These are phyloP conservation scores for Candida glucosophila DNA, from an alignment of 1,139 yeast species.

Conservation along the genomic window DNA sequence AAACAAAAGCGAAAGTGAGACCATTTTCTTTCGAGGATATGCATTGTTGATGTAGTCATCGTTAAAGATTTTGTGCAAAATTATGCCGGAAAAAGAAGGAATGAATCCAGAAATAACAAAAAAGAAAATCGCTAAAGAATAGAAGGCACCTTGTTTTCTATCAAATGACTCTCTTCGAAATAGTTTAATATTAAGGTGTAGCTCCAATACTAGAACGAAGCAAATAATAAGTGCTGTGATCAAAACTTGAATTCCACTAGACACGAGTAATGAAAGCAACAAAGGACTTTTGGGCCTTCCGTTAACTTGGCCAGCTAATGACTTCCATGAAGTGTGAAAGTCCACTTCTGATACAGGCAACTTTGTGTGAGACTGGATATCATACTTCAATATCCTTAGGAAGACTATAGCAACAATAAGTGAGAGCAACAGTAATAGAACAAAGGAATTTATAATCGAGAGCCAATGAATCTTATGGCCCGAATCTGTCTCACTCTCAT, in stretches of 20 bases:
- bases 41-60: constrained; percentile 21
- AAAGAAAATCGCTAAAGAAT: constrained; percentile 50
- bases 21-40: constrained; percentile 11
- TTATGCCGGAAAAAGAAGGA: constrained; percentile 65
- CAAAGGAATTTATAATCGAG: constrained; percentile 57
- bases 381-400: constrained; percentile 40
- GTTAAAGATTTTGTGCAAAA: constrained; percentile 47
- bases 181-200: neutral
- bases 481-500: constrained; percentile 44
- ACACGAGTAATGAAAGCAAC: constrained; percentile 47
- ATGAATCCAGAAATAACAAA: constrained; percentile 65
- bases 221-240: constrained; percentile 2
- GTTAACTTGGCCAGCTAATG: constrained; percentile 46
- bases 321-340: constrained; percentile 14
- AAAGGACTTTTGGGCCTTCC: constrained; percentile 40
- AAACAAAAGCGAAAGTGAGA: constrained; percentile 38
- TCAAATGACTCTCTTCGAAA: constrained; percentile 37
- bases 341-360: constrained; percentile 10
- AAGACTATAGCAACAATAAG: constrained; percentile 57
- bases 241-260: constrained; percentile 58
- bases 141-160: constrained; percentile 57
- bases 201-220: too few relatives aligned
- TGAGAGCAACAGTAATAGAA: constrained; percentile 50
- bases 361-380: constrained; percentile 18
- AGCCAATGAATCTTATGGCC: constrained; percentile 57